These are phyloP conservation scores for Neonectria sp. DNA, from an alignment of 2,329 filamentous ascomycete species.

Conservation along the genomic window DNA sequence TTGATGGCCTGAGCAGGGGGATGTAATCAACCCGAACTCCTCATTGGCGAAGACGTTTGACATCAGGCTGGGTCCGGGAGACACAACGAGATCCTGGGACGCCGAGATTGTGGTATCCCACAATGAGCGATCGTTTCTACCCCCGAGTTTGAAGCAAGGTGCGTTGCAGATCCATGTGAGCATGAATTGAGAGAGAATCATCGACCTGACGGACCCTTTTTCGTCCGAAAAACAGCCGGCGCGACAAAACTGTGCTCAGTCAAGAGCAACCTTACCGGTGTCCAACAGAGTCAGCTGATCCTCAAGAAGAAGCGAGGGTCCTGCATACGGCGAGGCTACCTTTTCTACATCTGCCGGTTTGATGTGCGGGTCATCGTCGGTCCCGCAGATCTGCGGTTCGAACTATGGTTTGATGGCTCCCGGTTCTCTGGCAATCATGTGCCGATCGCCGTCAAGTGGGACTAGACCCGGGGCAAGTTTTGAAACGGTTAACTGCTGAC, in stretches of 20 bases:
- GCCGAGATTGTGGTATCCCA: conserved; percentile 58
- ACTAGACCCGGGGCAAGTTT: conserved; percentile 11
- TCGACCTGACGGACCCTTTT: not conserved
- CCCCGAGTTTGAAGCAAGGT: conserved; percentile 57
- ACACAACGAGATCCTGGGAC: conserved; percentile 55
- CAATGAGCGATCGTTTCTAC: conserved; percentile 54
- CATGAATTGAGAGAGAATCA: not conserved
- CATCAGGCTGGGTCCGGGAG: conserved; percentile 51
- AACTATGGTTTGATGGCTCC: conserved; percentile 55
- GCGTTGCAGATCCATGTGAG: conserved; percentile 19
- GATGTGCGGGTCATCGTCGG: conserved; percentile 70
- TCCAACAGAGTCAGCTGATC: conserved; percentile 56
- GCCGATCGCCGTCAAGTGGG: conserved; percentile 38
- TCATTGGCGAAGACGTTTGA: conserved; percentile 54
- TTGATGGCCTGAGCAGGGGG: conserved; percentile 50
- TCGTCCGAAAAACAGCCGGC: conserved; percentile 47
- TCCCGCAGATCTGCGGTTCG: conserved; percentile 66
- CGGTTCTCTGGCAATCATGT: conserved; percentile 46
- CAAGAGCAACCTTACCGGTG: conserved; percentile 57
- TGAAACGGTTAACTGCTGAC: too few species aligned
- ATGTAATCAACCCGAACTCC: conserved; percentile 54
- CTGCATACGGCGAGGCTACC: conserved; percentile 53
- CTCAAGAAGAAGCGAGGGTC: conserved; percentile 54
- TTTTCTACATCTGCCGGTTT: conserved; percentile 59
- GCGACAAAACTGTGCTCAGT: conserved; percentile 57